phyloP scores from a whole-genome alignment of 345 rosid species.

The Sisymbrium irio region DNA sequence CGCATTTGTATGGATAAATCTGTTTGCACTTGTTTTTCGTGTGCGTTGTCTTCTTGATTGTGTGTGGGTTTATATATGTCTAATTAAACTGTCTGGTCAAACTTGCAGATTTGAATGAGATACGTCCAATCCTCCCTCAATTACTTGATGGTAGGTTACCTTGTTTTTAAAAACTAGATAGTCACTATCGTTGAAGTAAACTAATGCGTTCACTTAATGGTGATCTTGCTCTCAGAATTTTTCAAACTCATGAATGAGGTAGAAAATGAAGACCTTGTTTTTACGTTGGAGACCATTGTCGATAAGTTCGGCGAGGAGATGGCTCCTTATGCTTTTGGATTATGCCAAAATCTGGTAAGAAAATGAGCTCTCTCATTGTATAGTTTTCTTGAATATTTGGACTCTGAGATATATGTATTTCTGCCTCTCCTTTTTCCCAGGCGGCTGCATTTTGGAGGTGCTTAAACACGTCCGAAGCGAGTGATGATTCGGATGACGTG shows the following conservation, averaged over 20 bases:
- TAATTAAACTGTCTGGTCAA: slow-evolving; percentile 2
- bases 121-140: slow-evolving; percentile 90
- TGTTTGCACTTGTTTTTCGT: slow-evolving; percentile 8
- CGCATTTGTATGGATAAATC: slow-evolving; percentile 6
- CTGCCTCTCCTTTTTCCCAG: slow-evolving; percentile 37
- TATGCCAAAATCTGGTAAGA: slow-evolving; percentile 93
- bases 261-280: slow-evolving; percentile 93
- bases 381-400: slow-evolving; percentile 6
- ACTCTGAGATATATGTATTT: background rate
- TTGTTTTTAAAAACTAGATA: slow-evolving; percentile 18
- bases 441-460: slow-evolving; percentile 98
- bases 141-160: slow-evolving; percentile 76
- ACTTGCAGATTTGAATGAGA: slow-evolving; percentile 78
- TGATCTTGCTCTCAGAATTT: slow-evolving; percentile 52
- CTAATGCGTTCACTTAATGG: slow-evolving; percentile 2
- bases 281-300: slow-evolving; percentile 86
- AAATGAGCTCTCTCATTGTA: slow-evolving; percentile 9
- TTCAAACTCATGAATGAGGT: slow-evolving; percentile 97
- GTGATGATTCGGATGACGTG: slow-evolving; percentile 77
- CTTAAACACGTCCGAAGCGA: slow-evolving; percentile 83
- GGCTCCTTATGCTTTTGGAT: slow-evolving; percentile 92
- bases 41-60: background rate
- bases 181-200: background rate
- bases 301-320: slow-evolving; percentile 98
- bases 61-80: slow-evolving; percentile 1